These are phyloP conservation scores for Xylaria venustula DNA, from an alignment of 495 filamentous ascomycete species.

Conservation along the genomic window DNA sequence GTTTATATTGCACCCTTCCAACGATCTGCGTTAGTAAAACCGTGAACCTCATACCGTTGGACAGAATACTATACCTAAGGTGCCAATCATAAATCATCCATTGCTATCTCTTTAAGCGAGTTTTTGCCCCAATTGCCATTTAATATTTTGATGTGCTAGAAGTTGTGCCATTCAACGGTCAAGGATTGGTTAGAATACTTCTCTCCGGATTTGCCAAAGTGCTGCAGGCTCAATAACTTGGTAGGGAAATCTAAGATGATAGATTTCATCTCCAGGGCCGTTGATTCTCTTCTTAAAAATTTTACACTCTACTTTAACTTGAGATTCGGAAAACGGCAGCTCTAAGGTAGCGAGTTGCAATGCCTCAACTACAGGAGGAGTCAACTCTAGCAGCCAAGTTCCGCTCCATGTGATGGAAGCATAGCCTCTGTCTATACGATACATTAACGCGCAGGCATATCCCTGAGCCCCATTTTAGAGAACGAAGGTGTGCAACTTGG, in stretches of 20 bases:
- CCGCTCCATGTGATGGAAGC: slow-evolving; percentile 21
- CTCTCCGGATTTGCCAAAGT: slow-evolving; percentile 18
- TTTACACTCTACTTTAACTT: background rate
- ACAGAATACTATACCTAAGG: no score
- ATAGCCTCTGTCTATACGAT: slow-evolving; percentile 4
- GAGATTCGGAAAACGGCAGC: background rate
- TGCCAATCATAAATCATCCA: no score
- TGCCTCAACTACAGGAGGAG: slow-evolving; percentile 13
- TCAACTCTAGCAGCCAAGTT: slow-evolving; percentile 20
- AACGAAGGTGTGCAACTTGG: slow-evolving; percentile 20
- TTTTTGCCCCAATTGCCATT: no score
- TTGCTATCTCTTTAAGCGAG: no score
- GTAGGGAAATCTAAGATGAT: slow-evolving; percentile 9
- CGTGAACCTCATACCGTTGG: no score
- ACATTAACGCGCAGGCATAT: slow-evolving; percentile 22
- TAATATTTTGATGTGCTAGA: no score
- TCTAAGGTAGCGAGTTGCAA: slow-evolving; percentile 4
- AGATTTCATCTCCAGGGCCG: slow-evolving; percentile 12
- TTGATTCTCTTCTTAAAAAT: background rate
- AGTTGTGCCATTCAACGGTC: no score
- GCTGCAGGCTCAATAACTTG: slow-evolving; percentile 15
- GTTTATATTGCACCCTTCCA: no score
- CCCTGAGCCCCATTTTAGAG: slow-evolving; percentile 18
- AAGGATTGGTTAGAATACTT: no score
- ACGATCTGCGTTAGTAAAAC: no score